Evolutionary conservation across 2,329 filamentous ascomycete species (phyloP).

Genomic region (Raffaelea arxii): DNA sequence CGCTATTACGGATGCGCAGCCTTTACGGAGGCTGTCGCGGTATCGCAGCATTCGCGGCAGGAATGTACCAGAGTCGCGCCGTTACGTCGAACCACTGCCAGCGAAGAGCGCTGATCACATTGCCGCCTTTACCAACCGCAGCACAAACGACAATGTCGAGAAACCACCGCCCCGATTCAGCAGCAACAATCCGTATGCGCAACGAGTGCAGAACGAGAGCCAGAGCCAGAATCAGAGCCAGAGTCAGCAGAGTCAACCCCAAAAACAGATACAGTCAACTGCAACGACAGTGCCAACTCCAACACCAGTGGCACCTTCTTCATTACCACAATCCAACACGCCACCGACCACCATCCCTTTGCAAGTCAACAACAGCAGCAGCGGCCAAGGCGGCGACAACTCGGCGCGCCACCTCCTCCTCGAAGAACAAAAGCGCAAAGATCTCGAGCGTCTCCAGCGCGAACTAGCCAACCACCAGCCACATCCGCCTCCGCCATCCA

Average conservation of each 20-base stretch:
- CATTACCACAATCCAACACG: too few relatives aligned
- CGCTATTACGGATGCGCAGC: conserved; percentile 7
- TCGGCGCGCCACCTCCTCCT: conserved; percentile 38
- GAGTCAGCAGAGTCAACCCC: too few relatives aligned
- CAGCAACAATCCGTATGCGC: too few relatives aligned
- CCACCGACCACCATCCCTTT: not conserved
- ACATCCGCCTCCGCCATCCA: conserved; percentile 15
- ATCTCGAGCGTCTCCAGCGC: conserved; percentile 34
- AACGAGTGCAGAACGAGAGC: too few relatives aligned
- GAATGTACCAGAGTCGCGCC: conserved; percentile 18
- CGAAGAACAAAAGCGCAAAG: conserved; percentile 39
- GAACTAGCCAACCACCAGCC: conserved; percentile 28
- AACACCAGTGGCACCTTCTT: too few relatives aligned
- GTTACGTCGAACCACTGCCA: conserved; percentile 8
- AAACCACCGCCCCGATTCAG: too few relatives aligned
- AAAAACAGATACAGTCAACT: too few relatives aligned
- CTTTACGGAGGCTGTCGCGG: conserved; percentile 20
- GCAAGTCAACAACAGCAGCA: too few relatives aligned
- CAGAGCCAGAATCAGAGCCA: too few relatives aligned
- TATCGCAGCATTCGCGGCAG: conserved; percentile 23
- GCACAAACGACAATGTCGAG: not conserved
- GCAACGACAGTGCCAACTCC: too few relatives aligned
- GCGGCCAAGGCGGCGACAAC: conserved; percentile 13
- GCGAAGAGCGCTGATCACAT: not conserved
- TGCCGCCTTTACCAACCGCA: not conserved